These are phyloP conservation scores for Colletotrichum tanaceti DNA, from an alignment of 2,329 filamentous ascomycete genomes.

Conservation along the genomic window DNA sequence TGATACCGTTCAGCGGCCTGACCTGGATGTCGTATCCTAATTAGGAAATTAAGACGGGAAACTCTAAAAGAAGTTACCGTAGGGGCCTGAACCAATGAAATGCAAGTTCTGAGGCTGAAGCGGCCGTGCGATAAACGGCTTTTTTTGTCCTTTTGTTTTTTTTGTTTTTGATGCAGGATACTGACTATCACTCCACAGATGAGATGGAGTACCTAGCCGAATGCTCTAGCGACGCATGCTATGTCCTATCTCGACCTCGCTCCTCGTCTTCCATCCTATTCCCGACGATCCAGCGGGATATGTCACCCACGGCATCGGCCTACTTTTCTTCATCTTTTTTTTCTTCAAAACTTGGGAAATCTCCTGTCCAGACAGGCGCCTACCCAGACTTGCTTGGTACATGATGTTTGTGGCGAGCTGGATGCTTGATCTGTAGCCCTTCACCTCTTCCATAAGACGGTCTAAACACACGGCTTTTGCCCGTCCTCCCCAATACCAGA, in stretches of 20 bases:
- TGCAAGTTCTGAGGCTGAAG: constrained; percentile 21
- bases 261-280: constrained; percentile 8
- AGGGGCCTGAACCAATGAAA: background rate
- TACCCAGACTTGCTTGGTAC: background rate
- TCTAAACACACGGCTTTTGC: background rate
- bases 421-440: constrained; percentile 16
- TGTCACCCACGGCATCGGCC: constrained; percentile 22
- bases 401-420: constrained; percentile 13
- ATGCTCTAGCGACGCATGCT: background rate
- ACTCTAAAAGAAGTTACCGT: no score
- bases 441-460: background rate
- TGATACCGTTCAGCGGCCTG: background rate
- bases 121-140: background rate
- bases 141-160: background rate
- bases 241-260: background rate
- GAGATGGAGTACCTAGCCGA: background rate
- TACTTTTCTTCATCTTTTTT: no score
- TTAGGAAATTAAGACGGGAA: constrained; percentile 12
- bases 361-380: constrained; percentile 1
- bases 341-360: background rate
- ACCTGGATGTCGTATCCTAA: constrained; percentile 19
- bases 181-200: background rate
- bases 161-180: background rate
- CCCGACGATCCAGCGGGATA: constrained; percentile 2
- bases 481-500: background rate